These are phyloP conservation scores for Lobosporangium transversale DNA, from an alignment of 192 early-diverging fungal species.

Conservation along the genomic window DNA sequence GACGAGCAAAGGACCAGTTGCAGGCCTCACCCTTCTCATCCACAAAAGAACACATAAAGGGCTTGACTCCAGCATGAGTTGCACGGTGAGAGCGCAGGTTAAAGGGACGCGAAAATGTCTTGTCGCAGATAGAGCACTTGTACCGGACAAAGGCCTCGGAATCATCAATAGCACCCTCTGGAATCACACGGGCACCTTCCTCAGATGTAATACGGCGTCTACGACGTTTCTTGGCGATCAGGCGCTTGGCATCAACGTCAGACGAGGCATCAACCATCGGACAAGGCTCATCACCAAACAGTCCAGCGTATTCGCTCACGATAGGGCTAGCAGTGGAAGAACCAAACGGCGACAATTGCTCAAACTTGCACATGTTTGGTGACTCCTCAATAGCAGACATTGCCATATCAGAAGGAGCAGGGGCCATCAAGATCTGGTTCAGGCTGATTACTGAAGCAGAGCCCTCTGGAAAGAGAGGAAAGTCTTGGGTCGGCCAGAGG, in stretches of 20 bases:
- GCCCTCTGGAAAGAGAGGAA: conserved; percentile 28
- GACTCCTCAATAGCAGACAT: conserved; percentile 12
- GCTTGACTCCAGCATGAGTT: conserved; percentile 70
- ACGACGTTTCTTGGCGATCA: conserved; percentile 25
- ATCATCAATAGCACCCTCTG: conserved; percentile 4
- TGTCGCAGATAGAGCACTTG: conserved; percentile 50
- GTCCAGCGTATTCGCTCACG: conserved; percentile 1
- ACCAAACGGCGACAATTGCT: conserved; percentile 30
- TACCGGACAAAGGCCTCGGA: conserved; percentile 10
- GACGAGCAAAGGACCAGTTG: conserved; percentile 31
- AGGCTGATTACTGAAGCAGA: conserved; percentile 12
- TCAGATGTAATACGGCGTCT: conserved; percentile 39
- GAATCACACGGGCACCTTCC: conserved; percentile 22
- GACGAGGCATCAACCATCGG: neutral
- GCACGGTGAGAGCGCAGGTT: conserved; percentile 76
- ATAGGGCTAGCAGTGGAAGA: conserved; percentile 21
- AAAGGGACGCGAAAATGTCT: conserved; percentile 72
- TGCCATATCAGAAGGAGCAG: neutral
- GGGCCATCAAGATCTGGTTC: conserved; percentile 34
- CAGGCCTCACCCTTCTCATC: conserved; percentile 22
- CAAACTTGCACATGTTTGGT: conserved; percentile 23
- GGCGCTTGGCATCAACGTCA: neutral
- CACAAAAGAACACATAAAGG: conserved; percentile 64
- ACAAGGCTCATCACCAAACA: conserved; percentile 1
- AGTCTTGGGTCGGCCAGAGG: conserved; percentile 31